These are phyloP conservation scores for Arthromyces matolae DNA, from an alignment of 768 basidiomycete genomes.

Conservation along the genomic window DNA sequence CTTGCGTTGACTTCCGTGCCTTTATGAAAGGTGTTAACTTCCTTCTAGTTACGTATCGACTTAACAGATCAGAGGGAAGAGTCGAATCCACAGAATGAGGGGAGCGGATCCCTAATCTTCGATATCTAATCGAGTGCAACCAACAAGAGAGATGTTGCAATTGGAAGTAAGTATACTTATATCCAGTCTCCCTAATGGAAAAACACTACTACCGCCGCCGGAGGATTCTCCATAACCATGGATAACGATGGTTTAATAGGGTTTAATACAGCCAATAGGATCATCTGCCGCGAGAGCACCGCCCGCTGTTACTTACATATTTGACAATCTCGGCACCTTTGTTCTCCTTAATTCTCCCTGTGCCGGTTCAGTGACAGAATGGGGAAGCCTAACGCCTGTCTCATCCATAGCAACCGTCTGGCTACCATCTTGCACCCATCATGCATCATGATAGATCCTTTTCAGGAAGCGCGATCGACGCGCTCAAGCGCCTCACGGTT, in stretches of 20 bases:
- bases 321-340: not conserved
- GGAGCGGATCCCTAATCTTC: too few species aligned
- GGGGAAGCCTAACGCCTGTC: not conserved
- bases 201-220: too few species aligned
- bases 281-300: not conserved
- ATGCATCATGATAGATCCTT: not conserved
- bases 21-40: too few species aligned
- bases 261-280: not conserved
- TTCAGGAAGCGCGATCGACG: not conserved
- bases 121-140: too few species aligned
- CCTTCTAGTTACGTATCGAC: too few species aligned
- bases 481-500: not conserved
- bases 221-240: too few species aligned
- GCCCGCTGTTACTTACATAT: not conserved
- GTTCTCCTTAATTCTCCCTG: not conserved
- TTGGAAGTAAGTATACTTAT: too few species aligned
- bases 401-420: constrained; percentile 8
- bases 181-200: not conserved
- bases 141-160: too few species aligned
- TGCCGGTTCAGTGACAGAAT: not conserved
- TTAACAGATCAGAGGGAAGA: too few species aligned
- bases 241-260: too few species aligned
- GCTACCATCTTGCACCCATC: not conserved
- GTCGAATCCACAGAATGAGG: too few species aligned
- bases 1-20: too few species aligned